Percentiles rank a stretch among this genome's conserved stretches.
phyloP scores from a whole-genome alignment of 1,284 basidiomycete species.

The Cryptococcus deneoformans region DNA sequence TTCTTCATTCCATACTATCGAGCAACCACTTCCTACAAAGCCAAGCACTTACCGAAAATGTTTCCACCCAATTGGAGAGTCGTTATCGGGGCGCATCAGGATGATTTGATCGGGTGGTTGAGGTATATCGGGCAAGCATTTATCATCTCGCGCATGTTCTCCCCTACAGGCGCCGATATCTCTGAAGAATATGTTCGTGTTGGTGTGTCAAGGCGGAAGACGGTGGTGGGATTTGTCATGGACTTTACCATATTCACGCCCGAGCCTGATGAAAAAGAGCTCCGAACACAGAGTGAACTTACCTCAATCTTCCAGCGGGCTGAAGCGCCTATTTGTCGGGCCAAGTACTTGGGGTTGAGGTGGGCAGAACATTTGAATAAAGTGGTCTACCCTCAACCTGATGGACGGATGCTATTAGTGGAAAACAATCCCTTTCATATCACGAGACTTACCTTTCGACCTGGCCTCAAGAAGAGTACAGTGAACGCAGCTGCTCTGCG shows the following conservation, averaged over 20 bases:
- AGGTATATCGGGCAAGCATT: constrained; percentile 10
- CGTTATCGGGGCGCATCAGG: background rate
- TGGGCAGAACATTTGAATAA: constrained; percentile 11
- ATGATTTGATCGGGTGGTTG: constrained; percentile 7
- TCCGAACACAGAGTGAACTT: background rate
- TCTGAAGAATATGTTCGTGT: background rate
- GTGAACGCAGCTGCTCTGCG: background rate
- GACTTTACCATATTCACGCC: constrained; percentile 10
- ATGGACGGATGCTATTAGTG: background rate
- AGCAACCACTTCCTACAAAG: background rate
- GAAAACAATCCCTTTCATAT: constrained; percentile 7
- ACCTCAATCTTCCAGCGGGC: background rate
- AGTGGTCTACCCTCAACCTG: background rate
- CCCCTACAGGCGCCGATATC: constrained; percentile 1
- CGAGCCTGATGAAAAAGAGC: background rate
- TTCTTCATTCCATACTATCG: constrained; percentile 9
- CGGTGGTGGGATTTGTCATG: constrained; percentile 2
- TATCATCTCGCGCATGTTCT: constrained; percentile 9
- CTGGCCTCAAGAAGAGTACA: constrained; percentile 1
- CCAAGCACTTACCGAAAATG: background rate
- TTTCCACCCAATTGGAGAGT: background rate
- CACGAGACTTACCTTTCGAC: constrained; percentile 6
- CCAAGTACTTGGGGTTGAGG: background rate
- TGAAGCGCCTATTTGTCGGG: background rate
- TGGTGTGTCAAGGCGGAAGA: background rate